phyloP scores from a whole-genome alignment of 2,329 filamentous ascomycete genomes.

The Fusarium udum region DNA sequence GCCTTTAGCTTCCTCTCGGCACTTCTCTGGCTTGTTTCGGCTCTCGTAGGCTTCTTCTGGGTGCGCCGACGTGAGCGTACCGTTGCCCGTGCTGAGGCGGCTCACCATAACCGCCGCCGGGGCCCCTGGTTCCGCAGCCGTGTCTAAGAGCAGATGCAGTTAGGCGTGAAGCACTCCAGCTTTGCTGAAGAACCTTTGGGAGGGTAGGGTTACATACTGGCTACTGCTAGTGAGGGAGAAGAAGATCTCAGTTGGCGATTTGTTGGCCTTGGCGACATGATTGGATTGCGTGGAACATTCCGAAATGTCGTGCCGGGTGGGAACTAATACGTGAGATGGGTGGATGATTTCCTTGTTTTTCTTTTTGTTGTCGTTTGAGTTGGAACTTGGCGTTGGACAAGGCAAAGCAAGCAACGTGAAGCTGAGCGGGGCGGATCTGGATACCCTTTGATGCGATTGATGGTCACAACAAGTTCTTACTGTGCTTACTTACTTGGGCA shows the following conservation, averaged over 20 bases:
- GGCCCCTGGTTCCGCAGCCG: slow-evolving; percentile 56
- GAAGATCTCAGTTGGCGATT: neutral
- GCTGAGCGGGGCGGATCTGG: slow-evolving; percentile 7
- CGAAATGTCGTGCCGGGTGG: slow-evolving; percentile 2
- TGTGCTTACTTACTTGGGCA: neutral
- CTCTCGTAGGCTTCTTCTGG: slow-evolving; percentile 66
- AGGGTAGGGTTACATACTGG: neutral
- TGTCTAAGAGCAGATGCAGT: slow-evolving; percentile 46
- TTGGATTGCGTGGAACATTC: slow-evolving; percentile 26
- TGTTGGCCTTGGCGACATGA: slow-evolving; percentile 14
- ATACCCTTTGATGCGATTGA: slow-evolving; percentile 15
- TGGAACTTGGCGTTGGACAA: slow-evolving; percentile 16
- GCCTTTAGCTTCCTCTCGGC: slow-evolving; percentile 78
- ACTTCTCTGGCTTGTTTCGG: slow-evolving; percentile 74
- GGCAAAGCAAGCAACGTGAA: neutral
- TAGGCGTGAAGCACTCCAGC: neutral
- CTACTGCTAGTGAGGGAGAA: neutral
- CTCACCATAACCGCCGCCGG: slow-evolving; percentile 38
- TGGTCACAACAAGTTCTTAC: neutral
- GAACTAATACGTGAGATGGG: slow-evolving; percentile 19
- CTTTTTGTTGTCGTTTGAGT: neutral
- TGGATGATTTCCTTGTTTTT: slow-evolving; percentile 33
- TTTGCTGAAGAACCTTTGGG: slow-evolving; percentile 15
- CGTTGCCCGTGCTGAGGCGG: slow-evolving; percentile 46
- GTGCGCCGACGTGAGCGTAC: slow-evolving; percentile 53